phyloP scores from a whole-genome alignment of 192 early-diverging fungal species.

The Umbelopsis vinacea region DNA sequence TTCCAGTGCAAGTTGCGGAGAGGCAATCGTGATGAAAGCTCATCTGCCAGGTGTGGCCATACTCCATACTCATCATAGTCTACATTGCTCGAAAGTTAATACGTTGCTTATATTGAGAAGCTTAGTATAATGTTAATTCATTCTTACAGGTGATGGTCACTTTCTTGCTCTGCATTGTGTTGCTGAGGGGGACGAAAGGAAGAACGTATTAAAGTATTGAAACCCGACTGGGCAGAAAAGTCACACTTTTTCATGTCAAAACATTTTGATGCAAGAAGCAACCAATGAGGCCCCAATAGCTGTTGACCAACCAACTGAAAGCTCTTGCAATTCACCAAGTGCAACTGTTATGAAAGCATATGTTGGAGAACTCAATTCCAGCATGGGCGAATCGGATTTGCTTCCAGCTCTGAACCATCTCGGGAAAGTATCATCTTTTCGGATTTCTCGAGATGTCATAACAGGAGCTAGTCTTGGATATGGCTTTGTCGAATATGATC shows the following conservation, averaged over 20 bases:
- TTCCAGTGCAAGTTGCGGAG: conserved; percentile 83
- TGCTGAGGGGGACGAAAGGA: not conserved
- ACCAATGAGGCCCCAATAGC: conserved; percentile 10
- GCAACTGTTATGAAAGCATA: not conserved
- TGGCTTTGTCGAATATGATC: conserved; percentile 17
- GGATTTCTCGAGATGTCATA: conserved; percentile 16
- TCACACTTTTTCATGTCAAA: conserved; percentile 24
- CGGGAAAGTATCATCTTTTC: conserved; percentile 16
- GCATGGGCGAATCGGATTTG: not conserved
- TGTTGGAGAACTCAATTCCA: conserved; percentile 10
- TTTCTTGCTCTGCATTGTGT: conserved; percentile 34
- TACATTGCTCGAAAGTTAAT: conserved; percentile 20
- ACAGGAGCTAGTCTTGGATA: conserved; percentile 1
- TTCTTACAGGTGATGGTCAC: conserved; percentile 49
- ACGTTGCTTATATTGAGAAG: not conserved
- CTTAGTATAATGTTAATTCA: not conserved
- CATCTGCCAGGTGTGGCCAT: conserved; percentile 69
- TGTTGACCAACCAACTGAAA: not conserved
- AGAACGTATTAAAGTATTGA: not conserved
- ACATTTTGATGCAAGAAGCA: conserved; percentile 16
- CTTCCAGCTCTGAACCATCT: not conserved
- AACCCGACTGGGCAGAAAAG: not conserved
- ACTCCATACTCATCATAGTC: conserved; percentile 62
- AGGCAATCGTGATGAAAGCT: conserved; percentile 72
- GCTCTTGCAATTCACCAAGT: not conserved